These are phyloP conservation scores for Mycosphaerella sp. DNA, from an alignment of 2,329 filamentous ascomycete species.

Conservation along the genomic window DNA sequence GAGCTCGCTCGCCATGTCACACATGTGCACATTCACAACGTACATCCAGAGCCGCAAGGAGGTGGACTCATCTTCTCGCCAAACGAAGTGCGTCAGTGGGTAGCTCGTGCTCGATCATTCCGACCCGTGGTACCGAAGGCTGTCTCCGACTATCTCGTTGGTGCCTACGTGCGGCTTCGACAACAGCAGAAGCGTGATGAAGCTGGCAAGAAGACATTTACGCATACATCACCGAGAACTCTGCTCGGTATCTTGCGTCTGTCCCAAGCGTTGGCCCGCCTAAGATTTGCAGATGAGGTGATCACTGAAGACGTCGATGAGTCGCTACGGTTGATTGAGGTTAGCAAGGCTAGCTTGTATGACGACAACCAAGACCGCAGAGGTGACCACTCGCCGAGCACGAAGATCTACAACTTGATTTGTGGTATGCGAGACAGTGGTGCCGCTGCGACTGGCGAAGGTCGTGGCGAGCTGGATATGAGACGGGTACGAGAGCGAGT, in stretches of 20 bases:
- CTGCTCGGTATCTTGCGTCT: constrained; percentile 88
- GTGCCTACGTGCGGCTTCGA: constrained; percentile 90
- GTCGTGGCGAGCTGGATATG: constrained; percentile 72
- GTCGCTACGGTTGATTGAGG: constrained; percentile 81
- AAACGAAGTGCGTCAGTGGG: constrained; percentile 90
- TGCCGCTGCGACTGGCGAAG: constrained; percentile 70
- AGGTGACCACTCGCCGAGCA: constrained; percentile 71
- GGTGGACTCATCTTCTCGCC: constrained; percentile 76
- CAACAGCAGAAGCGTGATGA: constrained; percentile 89
- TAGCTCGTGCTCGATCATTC: constrained; percentile 85
- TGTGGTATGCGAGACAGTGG: constrained; percentile 79
- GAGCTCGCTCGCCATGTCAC: constrained; percentile 93
- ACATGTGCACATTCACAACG: constrained; percentile 94
- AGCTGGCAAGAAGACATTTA: constrained; percentile 83
- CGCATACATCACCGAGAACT: constrained; percentile 89
- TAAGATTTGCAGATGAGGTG: constrained; percentile 80
- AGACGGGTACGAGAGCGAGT: constrained; percentile 85
- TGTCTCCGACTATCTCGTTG: constrained; percentile 93
- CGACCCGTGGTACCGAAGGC: constrained; percentile 76
- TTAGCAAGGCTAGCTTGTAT: constrained; percentile 85
- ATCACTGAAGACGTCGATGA: constrained; percentile 93
- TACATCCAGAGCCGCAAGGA: constrained; percentile 67
- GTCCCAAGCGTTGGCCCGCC: constrained; percentile 83
- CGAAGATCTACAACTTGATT: constrained; percentile 92
- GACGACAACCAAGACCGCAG: constrained; percentile 56